A percentile compares a stretch with the other conserved stretches of the same genome.
These are phyloP conservation scores for Simmondsia chinensis DNA, from an alignment of 148 eudicot genomes.

Conservation along the genomic window DNA sequence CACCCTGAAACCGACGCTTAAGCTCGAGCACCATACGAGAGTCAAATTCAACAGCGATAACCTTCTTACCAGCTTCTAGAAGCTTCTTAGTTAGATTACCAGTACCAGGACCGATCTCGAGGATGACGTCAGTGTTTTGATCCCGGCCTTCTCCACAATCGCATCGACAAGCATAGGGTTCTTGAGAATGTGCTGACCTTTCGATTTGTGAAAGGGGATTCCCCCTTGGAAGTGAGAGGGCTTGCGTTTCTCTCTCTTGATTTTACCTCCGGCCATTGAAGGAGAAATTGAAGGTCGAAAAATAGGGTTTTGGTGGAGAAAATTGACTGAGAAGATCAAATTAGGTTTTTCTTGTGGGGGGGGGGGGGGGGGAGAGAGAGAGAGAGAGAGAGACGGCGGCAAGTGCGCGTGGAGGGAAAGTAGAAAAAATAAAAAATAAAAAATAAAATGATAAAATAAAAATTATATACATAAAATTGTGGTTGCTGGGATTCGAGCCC, in stretches of 20 bases:
- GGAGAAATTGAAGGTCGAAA: too few species aligned
- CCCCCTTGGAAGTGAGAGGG: constrained; percentile 82
- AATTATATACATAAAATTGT: too few species aligned
- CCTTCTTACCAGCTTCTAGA: constrained; percentile 60
- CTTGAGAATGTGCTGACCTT: constrained; percentile 80
- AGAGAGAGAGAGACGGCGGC: too few species aligned
- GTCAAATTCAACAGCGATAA: constrained; percentile 74
- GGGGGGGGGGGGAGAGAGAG: too few species aligned
- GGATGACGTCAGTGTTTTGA: constrained; percentile 65
- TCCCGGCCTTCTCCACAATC: constrained; percentile 62
- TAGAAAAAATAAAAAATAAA: too few species aligned
- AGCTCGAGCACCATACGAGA: constrained; percentile 85
- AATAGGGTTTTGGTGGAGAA: too few species aligned
- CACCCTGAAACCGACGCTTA: constrained; percentile 68
- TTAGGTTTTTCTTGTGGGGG: too few species aligned
- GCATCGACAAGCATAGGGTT: constrained; percentile 65
- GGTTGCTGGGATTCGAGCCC: too few species aligned
- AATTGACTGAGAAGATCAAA: too few species aligned
- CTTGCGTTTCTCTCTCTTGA: constrained; percentile 50
- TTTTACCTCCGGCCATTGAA: constrained; percentile 92
- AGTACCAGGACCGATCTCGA: constrained; percentile 84
- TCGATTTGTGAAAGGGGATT: constrained; percentile 82
- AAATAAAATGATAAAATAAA: too few species aligned
- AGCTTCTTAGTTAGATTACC: constrained; percentile 93
- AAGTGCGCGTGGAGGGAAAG: too few species aligned